Conservation (phyloP, 352 stramenopile species). For the Globisporangium sylvaticum region DNA sequence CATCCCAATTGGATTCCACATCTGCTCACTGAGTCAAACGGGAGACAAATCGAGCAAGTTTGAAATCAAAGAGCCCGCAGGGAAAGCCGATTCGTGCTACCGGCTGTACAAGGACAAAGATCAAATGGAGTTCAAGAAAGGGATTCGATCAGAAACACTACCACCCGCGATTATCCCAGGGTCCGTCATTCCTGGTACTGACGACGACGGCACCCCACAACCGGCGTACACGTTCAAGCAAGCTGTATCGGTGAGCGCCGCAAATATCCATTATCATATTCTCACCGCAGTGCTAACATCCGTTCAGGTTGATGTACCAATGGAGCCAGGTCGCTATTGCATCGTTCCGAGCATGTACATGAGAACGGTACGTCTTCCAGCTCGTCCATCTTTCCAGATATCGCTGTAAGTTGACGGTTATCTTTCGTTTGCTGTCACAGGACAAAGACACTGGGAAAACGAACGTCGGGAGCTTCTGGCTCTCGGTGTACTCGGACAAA, state of each 20-base stretch:
- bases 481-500: constrained; percentile 80
- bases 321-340: constrained; percentile 75
- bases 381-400: not conserved
- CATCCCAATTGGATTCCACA: constrained; percentile 76
- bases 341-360: constrained; percentile 88
- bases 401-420: not conserved
- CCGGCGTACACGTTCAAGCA: constrained; percentile 83
- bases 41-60: constrained; percentile 32
- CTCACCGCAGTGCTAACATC: not conserved
- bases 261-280: not conserved
- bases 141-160: constrained; percentile 38
- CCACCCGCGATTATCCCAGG: constrained; percentile 77
- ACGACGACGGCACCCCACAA: constrained; percentile 67
- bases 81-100: constrained; percentile 65
- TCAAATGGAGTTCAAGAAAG: constrained; percentile 52
- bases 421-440: constrained; percentile 19
- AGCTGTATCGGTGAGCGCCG: constrained; percentile 52
- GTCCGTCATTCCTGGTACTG: constrained; percentile 53
- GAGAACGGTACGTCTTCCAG: constrained; percentile 48
- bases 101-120: constrained; percentile 67
- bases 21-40: constrained; percentile 50
- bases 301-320: constrained; percentile 52
- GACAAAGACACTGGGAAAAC: constrained; percentile 74
- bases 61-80: constrained; percentile 61
- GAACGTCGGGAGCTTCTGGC: constrained; percentile 78